phyloP scores from a whole-genome alignment of 805 yeast genomes.

The Aciculoconidium aculeatum region DNA sequence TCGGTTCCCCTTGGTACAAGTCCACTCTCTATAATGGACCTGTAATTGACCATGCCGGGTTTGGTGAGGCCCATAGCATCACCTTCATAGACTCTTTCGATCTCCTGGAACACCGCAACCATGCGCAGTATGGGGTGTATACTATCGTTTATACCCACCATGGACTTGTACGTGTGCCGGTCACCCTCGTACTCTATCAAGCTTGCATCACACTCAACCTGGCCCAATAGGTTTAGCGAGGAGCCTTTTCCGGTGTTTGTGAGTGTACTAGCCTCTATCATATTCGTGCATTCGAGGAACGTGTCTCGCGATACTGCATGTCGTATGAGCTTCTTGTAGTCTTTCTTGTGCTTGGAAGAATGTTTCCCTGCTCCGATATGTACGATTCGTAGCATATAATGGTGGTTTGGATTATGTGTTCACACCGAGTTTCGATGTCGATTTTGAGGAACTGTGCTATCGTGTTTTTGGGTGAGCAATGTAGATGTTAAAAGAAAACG shows the following conservation, averaged over 20 bases:
- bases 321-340: conserved; percentile 24
- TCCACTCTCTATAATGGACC: conserved; percentile 1
- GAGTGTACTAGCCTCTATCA: conserved; percentile 31
- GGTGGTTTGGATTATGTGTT: no score
- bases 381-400: no score
- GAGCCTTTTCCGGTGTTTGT: conserved; percentile 51
- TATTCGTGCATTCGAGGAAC: conserved; percentile 12
- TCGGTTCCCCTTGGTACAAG: conserved; percentile 1
- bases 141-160: conserved; percentile 8
- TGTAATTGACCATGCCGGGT: conserved; percentile 20
- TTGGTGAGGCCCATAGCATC: conserved; percentile 19
- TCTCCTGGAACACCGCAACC: conserved; percentile 14
- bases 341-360: conserved; percentile 10
- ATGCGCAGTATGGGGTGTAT: conserved; percentile 28
- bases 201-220: conserved; percentile 42
- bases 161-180: conserved; percentile 3
- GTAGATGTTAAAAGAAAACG: no score
- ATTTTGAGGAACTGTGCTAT: no score
- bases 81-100: conserved; percentile 16
- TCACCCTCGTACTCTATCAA: conserved; percentile 15
- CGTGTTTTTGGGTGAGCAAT: no score
- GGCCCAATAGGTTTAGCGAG: conserved; percentile 33
- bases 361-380: conserved; percentile 54
- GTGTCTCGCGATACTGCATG: conserved; percentile 15
- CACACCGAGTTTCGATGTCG: no score